phyloP scores from a whole-genome alignment of 352 stramenopile genomes.

The Pythium brachiatum region DNA sequence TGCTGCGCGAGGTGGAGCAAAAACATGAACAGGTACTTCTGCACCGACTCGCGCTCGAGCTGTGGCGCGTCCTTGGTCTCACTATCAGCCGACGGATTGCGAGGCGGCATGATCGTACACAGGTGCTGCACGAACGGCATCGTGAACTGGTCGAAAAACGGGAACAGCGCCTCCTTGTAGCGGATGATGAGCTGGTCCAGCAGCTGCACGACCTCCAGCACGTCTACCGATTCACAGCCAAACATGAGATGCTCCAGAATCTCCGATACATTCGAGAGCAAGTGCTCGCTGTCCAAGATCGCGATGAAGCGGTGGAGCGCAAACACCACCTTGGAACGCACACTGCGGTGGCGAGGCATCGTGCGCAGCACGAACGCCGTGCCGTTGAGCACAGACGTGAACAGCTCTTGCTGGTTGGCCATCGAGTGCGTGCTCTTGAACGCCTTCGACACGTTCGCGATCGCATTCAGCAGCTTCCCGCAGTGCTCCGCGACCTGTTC shows the following conservation, averaged over 20 bases:
- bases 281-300: slow-evolving; percentile 68
- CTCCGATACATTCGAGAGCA: slow-evolving; percentile 60
- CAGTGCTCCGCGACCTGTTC: slow-evolving; percentile 54
- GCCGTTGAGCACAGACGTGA: slow-evolving; percentile 67
- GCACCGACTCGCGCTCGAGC: slow-evolving; percentile 71
- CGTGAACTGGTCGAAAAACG: slow-evolving; percentile 63
- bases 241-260: slow-evolving; percentile 63
- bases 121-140: slow-evolving; percentile 76
- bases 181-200: slow-evolving; percentile 87
- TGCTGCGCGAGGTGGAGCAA: slow-evolving; percentile 71
- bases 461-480: slow-evolving; percentile 65
- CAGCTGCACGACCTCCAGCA: slow-evolving; percentile 81
- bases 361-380: slow-evolving; percentile 56
- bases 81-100: slow-evolving; percentile 36
- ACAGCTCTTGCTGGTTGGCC: slow-evolving; percentile 72
- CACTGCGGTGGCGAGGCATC: slow-evolving; percentile 41
- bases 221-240: slow-evolving; percentile 54
- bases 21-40: slow-evolving; percentile 84
- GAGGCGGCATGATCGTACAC: slow-evolving; percentile 61
- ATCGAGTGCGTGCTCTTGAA: slow-evolving; percentile 76
- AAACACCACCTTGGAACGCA: slow-evolving; percentile 83
- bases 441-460: slow-evolving; percentile 80
- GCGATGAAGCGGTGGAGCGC: slow-evolving; percentile 73
- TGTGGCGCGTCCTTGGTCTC: slow-evolving; percentile 73
- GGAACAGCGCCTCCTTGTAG: slow-evolving; percentile 66